Conservation (phyloP, 2,329 filamentous ascomycete genomes). For the Sarocladium strictum region DNA sequence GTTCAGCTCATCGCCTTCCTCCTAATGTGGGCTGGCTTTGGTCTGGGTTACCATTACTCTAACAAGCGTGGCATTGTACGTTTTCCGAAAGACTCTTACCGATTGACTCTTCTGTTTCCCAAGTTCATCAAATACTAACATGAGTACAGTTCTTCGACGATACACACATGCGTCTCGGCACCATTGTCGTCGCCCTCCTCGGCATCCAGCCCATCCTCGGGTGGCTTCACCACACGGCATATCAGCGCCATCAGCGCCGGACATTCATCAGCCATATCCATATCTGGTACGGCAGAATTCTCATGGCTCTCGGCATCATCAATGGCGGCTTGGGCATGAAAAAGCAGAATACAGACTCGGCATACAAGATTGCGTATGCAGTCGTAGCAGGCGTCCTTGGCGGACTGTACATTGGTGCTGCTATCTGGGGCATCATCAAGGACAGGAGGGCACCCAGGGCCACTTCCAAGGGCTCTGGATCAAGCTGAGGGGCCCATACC, state of each 20-base stretch:
- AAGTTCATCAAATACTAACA: conserved; percentile 14
- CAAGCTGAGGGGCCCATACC: not conserved
- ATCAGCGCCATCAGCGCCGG: conserved; percentile 38
- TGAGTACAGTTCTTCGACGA: conserved; percentile 41
- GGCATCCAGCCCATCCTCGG: conserved; percentile 54
- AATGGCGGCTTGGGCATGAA: conserved; percentile 59
- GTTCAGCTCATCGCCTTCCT: conserved; percentile 50
- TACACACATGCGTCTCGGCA: conserved; percentile 51
- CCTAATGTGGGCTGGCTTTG: conserved; percentile 56
- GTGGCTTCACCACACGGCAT: conserved; percentile 50
- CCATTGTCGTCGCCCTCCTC: conserved; percentile 47
- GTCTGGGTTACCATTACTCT: conserved; percentile 45
- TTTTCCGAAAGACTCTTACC: conserved; percentile 13
- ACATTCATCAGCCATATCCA: conserved; percentile 49
- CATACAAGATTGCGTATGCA: conserved; percentile 46
- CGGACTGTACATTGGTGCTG: conserved; percentile 34
- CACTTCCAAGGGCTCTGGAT: not conserved
- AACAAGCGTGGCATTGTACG: conserved; percentile 36
- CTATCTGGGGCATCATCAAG: conserved; percentile 12
- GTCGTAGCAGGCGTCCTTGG: conserved; percentile 47
- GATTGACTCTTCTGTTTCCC: no score
- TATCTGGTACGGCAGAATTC: conserved; percentile 54
- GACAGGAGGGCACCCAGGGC: not conserved
- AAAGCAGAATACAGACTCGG: conserved; percentile 30
- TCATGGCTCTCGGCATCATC: conserved; percentile 54